Conservation (phyloP, 371 early-diverging fungal genomes). For the Enterocytospora artemiae region DNA sequence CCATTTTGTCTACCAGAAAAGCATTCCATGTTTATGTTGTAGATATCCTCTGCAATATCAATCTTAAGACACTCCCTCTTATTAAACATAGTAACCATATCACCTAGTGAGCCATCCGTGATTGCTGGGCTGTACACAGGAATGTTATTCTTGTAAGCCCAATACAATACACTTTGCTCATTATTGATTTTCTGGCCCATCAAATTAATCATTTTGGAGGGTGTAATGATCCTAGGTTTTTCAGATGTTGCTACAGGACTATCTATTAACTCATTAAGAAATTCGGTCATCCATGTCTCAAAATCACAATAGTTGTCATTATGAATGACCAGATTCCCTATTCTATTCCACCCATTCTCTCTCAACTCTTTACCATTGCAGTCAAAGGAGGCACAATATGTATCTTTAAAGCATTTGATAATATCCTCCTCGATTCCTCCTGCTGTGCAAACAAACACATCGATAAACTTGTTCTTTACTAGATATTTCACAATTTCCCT, state of each 20-base stretch:
- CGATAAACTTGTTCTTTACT: constrained; percentile 66
- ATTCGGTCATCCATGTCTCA: constrained; percentile 87
- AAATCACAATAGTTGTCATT: constrained; percentile 95
- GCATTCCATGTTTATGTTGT: constrained; percentile 78
- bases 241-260: constrained; percentile 6
- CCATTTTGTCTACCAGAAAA: constrained; percentile 86
- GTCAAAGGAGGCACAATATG: constrained; percentile 73
- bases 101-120: constrained; percentile 93
- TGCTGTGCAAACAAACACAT: constrained; percentile 83
- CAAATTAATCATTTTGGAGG: constrained; percentile 76
- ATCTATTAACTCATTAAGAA: constrained; percentile 70
- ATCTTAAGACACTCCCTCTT: constrained; percentile 79
- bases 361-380: constrained; percentile 72
- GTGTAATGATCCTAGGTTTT: constrained; percentile 69
- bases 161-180: constrained; percentile 84
- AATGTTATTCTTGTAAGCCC: constrained; percentile 78
- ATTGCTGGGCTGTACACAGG: constrained; percentile 94
- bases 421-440: constrained; percentile 98
- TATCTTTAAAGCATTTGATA: constrained; percentile 85
- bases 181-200: constrained; percentile 85
- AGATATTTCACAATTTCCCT: constrained; percentile 80
- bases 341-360: constrained; percentile 81
- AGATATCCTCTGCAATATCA: constrained; percentile 85
- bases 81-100: constrained; percentile 73
- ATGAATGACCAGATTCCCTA: constrained; percentile 91